Conservation (phyloP, 495 filamentous ascomycete species). For the Haplographium delicatum region DNA sequence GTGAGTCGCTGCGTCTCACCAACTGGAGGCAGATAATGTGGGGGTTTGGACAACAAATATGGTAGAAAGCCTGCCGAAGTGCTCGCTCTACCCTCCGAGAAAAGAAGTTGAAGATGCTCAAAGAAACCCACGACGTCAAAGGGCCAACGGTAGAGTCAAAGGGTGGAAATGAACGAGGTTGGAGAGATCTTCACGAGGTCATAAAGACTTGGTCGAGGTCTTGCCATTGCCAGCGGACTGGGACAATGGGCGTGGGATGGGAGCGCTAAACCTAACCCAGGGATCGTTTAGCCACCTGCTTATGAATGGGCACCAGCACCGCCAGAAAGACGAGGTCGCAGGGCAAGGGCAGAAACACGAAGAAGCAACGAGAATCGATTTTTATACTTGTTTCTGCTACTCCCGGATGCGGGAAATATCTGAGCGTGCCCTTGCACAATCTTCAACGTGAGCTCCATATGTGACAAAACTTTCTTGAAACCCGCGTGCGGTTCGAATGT, state of each 20-base stretch:
- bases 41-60: too few relatives aligned
- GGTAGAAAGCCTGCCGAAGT: too few relatives aligned
- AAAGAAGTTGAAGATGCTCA: too few relatives aligned
- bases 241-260: neutral
- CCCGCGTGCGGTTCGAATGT: neutral
- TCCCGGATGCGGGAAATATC: neutral
- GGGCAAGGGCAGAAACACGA: neutral
- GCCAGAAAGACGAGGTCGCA: neutral
- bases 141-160: constrained; percentile 4
- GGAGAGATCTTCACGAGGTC: constrained; percentile 6
- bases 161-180: constrained; percentile 21
- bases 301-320: too few relatives aligned
- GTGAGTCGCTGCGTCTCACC: too few relatives aligned
- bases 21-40: too few relatives aligned
- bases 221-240: too few relatives aligned
- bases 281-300: neutral
- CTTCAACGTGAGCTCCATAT: too few relatives aligned
- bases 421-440: too few relatives aligned
- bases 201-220: neutral
- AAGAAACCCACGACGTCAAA: too few relatives aligned
- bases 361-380: constrained; percentile 14
- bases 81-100: too few relatives aligned
- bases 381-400: constrained; percentile 2
- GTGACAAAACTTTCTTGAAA: neutral
- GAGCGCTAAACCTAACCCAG: neutral